Conservation (phyloP, 2,329 filamentous ascomycete genomes). For the Cladosporium sphaerospermum region DNA sequence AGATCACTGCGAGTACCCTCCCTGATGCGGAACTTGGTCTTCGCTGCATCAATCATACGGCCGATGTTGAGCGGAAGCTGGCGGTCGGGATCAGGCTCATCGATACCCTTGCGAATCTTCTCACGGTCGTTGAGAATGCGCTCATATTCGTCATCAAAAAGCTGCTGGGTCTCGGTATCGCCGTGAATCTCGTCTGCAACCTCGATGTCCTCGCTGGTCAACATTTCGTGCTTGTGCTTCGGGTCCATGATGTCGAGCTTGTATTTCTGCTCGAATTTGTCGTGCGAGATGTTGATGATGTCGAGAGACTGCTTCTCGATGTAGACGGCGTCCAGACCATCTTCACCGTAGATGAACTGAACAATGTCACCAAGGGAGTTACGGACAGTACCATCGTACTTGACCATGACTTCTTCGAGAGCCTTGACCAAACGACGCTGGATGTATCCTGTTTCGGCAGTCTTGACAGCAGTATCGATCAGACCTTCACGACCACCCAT, state of each 20-base stretch:
- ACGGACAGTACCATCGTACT: constrained; percentile 94
- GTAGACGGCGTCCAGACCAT: constrained; percentile 85
- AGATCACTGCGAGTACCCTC: constrained; percentile 81
- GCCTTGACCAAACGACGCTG: constrained; percentile 98
- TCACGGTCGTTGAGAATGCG: constrained; percentile 67
- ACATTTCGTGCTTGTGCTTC: constrained; percentile 42
- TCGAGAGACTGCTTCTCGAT: constrained; percentile 93
- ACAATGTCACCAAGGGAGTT: constrained; percentile 96
- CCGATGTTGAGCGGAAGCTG: constrained; percentile 88
- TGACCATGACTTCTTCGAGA: constrained; percentile 92
- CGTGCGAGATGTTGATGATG: constrained; percentile 72
- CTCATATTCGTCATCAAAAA: constrained; percentile 85
- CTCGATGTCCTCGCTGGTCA: constrained; percentile 68
- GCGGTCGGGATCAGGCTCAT: constrained; percentile 77
- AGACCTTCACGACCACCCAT: constrained; percentile 99
- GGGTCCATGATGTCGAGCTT: constrained; percentile 80
- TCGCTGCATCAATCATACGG: constrained; percentile 84
- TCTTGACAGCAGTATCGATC: constrained; percentile 99
- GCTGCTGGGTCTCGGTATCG: constrained; percentile 77
- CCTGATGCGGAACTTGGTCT: constrained; percentile 84
- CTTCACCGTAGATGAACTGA: constrained; percentile 96
- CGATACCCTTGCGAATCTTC: constrained; percentile 62
- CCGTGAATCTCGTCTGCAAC: constrained; percentile 81
- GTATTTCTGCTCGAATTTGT: constrained; percentile 73
- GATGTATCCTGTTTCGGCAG: constrained; percentile 97